Conservation (phyloP, 306 rosid species). For the Vigna radiata region DNA sequence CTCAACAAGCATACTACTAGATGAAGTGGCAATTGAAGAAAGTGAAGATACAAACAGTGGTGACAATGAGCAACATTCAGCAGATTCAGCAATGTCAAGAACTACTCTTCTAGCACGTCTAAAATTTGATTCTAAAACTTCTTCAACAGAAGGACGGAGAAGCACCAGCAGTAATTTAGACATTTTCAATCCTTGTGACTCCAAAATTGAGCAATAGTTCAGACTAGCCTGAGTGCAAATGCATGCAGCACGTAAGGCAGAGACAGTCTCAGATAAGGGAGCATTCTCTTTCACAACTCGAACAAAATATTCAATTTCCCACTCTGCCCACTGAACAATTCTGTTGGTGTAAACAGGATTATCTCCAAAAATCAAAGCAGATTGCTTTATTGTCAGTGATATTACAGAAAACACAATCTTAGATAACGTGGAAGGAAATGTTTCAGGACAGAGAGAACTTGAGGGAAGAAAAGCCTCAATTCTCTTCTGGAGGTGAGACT, state of each 20-base stretch:
- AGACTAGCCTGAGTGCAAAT: constrained; percentile 88
- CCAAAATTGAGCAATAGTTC: constrained; percentile 77
- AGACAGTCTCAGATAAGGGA: constrained; percentile 76
- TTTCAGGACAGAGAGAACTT: constrained; percentile 78
- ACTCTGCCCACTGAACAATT: constrained; percentile 98
- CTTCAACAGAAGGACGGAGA: constrained; percentile 88
- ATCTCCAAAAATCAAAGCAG: constrained; percentile 87
- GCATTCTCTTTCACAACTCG: constrained; percentile 88
- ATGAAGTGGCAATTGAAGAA: constrained; percentile 70
- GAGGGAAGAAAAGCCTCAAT: constrained; percentile 81
- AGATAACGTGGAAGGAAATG: constrained; percentile 80
- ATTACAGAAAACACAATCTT: constrained; percentile 82
- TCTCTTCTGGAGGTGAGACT: constrained; percentile 76
- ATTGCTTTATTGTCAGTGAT: constrained; percentile 72
- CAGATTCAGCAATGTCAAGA: constrained; percentile 79
- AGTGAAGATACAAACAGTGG: constrained; percentile 74
- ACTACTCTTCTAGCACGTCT: constrained; percentile 83
- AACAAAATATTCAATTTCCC: constrained; percentile 91
- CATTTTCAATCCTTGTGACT: constrained; percentile 83
- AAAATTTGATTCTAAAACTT: constrained; percentile 88
- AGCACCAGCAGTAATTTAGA: constrained; percentile 87
- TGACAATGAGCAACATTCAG: constrained; percentile 64
- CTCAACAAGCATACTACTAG: constrained; percentile 68
- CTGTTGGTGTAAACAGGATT: constrained; percentile 87
- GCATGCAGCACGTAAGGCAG: constrained; percentile 86